A percentile compares a stretch with the other conserved stretches of the same genome.
Conservation (phyloP, 257 asterid genomes). For the Fraxinus cuspidata region DNA sequence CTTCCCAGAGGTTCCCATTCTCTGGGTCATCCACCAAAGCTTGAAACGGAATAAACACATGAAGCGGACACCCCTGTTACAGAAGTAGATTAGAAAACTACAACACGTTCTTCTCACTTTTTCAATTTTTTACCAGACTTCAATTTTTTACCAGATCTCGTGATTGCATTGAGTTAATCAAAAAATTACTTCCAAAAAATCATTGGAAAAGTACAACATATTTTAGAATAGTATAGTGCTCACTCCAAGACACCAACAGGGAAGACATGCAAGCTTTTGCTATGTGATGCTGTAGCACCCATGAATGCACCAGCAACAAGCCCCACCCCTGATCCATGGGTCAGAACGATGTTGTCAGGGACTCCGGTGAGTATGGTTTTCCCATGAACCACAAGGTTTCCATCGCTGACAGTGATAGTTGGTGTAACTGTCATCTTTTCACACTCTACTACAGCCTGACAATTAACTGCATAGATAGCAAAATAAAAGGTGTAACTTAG, state of each 20-base stretch:
- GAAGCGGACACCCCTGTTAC: slow-evolving; percentile 45
- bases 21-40: slow-evolving; percentile 66
- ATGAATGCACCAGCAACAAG: slow-evolving; percentile 84
- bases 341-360: slow-evolving; percentile 75
- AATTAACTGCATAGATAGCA: slow-evolving; percentile 43
- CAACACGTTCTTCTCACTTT: not conserved
- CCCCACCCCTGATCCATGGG: slow-evolving; percentile 80
- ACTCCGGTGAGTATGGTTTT: slow-evolving; percentile 85
- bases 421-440: slow-evolving; percentile 88
- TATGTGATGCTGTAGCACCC: slow-evolving; percentile 76
- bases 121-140: not conserved
- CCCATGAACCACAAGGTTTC: slow-evolving; percentile 93
- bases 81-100: not conserved
- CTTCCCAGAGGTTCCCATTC: slow-evolving; percentile 54
- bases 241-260: slow-evolving; percentile 92
- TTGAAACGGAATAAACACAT: slow-evolving; percentile 57
- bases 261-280: slow-evolving; percentile 78
- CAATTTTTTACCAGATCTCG: not conserved
- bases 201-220: slow-evolving; percentile 4
- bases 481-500: slow-evolving; percentile 20
- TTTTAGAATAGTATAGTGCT: slow-evolving; percentile 28
- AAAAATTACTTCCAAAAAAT: not conserved
- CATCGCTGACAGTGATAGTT: slow-evolving; percentile 66
- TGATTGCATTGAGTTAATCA: not conserved
- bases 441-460: slow-evolving; percentile 23